Conservation (phyloP, 345 rosid species). For the Tarenaya hassleriana region DNA sequence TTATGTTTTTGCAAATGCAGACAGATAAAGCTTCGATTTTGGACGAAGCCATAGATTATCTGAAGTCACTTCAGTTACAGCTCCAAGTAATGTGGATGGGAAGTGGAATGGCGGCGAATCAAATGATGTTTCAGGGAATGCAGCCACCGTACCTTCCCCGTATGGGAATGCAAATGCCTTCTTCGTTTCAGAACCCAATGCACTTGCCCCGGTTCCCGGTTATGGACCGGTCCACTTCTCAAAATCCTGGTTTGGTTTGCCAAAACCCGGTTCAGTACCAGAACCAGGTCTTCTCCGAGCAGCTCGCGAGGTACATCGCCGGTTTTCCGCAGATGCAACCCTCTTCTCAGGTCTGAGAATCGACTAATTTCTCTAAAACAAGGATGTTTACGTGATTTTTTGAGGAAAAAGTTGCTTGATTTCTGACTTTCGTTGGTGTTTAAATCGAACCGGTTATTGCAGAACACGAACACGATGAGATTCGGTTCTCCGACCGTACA, state of each 20-base stretch:
- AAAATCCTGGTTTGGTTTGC: slow-evolving; percentile 33
- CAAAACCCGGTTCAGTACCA: slow-evolving; percentile 35
- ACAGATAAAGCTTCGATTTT: slow-evolving; percentile 93
- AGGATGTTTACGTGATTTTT: background rate
- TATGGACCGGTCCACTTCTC: slow-evolving; percentile 30
- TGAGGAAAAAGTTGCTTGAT: too few species aligned
- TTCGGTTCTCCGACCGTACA: slow-evolving; percentile 36
- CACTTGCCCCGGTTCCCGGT: slow-evolving; percentile 40
- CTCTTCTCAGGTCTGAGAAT: slow-evolving; percentile 41
- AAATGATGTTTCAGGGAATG: slow-evolving; percentile 75
- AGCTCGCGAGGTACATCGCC: slow-evolving; percentile 38
- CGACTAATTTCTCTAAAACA: background rate
- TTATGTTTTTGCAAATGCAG: slow-evolving; percentile 31
- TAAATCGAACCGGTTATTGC: too few species aligned
- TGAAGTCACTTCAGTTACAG: slow-evolving; percentile 91
- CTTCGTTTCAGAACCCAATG: slow-evolving; percentile 34
- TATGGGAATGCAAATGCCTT: slow-evolving; percentile 48
- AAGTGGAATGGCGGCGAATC: slow-evolving; percentile 58
- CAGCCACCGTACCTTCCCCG: slow-evolving; percentile 48
- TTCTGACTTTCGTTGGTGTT: background rate
- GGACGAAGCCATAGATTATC: slow-evolving; percentile 86
- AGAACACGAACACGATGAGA: slow-evolving; percentile 47
- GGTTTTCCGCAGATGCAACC: slow-evolving; percentile 45
- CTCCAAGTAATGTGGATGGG: slow-evolving; percentile 97
- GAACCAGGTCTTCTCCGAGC: slow-evolving; percentile 36